phyloP scores from a whole-genome alignment of 176 grass and related monocot genomes.

The Pontederia crassipes region DNA sequence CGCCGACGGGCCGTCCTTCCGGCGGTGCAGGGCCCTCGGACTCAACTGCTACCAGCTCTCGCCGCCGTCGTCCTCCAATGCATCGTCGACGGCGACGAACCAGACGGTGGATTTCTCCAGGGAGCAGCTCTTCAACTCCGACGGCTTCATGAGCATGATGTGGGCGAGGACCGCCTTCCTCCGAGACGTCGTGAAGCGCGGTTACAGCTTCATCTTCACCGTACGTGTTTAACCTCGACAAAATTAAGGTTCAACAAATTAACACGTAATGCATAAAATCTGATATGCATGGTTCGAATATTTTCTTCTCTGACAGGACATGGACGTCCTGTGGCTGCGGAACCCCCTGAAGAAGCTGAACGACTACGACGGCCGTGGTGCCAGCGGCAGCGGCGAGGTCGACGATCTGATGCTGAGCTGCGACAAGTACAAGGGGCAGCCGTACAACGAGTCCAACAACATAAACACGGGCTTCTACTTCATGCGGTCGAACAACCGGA shows the following conservation, averaged over 20 bases:
- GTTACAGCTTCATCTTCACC: no score
- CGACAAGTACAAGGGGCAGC: slow-evolving; percentile 22
- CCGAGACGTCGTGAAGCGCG: not conserved
- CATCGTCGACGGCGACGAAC: not conserved
- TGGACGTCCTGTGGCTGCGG: slow-evolving; percentile 38
- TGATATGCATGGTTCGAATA: no score
- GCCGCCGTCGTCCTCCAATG: no score
- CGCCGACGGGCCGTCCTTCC: not conserved
- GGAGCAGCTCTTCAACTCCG: not conserved
- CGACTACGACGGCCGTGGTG: not conserved
- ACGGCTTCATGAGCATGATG: not conserved
- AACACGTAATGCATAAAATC: no score
- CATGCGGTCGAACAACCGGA: slow-evolving; percentile 20
- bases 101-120: not conserved
- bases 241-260: no score
- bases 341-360: slow-evolving; percentile 30
- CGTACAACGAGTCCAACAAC: slow-evolving; percentile 8
- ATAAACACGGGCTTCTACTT: slow-evolving; percentile 43
- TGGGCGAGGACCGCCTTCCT: not conserved
- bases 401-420: slow-evolving; percentile 39
- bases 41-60: not conserved
- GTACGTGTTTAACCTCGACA: no score
- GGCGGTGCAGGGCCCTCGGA: not conserved
- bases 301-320: slow-evolving; percentile 24
- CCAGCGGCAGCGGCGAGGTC: no score